Evolutionary conservation across 768 basidiomycete species (phyloP).

Genomic region (Collybiopsis confluens): DNA sequence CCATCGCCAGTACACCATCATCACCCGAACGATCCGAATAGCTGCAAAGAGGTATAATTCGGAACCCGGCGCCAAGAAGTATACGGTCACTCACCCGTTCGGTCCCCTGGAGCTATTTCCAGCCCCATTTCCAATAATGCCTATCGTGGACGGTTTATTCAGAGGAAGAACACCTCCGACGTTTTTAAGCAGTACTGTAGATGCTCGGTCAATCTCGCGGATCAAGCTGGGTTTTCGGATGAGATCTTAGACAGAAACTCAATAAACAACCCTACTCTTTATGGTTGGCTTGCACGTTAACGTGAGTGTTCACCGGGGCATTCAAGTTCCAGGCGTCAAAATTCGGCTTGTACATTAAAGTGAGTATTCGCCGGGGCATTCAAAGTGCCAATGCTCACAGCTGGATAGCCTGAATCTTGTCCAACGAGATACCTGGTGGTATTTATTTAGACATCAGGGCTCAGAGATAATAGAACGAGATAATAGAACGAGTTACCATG

Average conservation of each 20-base stretch:
- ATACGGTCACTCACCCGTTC: conserved; percentile 39
- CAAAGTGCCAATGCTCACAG: conserved; percentile 48
- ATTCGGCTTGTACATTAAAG: conserved; percentile 54
- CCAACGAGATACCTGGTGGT: conserved; percentile 37
- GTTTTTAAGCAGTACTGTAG: conserved; percentile 64
- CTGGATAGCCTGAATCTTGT: conserved; percentile 55
- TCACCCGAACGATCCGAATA: conserved; percentile 51
- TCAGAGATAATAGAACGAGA: neutral
- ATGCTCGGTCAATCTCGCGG: conserved; percentile 55
- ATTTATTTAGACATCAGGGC: neutral
- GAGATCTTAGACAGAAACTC: neutral
- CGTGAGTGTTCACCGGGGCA: conserved; percentile 34
- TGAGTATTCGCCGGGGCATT: conserved; percentile 35
- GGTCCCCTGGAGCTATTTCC: conserved; percentile 49
- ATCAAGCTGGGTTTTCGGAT: conserved; percentile 37
- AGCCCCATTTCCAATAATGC: conserved; percentile 56
- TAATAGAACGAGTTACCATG: conserved; percentile 37
- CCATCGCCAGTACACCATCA: conserved; percentile 59
- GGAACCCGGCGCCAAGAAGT: too few species aligned
- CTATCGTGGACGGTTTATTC: conserved; percentile 42
- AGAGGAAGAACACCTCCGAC: conserved; percentile 37
- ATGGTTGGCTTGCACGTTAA: conserved; percentile 59
- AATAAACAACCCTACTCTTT: conserved; percentile 27
- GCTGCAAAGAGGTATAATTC: conserved; percentile 15
- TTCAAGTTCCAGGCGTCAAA: conserved; percentile 51